Conservation (phyloP, 148 eudicot species). For the Nepenthes mirabilis region DNA sequence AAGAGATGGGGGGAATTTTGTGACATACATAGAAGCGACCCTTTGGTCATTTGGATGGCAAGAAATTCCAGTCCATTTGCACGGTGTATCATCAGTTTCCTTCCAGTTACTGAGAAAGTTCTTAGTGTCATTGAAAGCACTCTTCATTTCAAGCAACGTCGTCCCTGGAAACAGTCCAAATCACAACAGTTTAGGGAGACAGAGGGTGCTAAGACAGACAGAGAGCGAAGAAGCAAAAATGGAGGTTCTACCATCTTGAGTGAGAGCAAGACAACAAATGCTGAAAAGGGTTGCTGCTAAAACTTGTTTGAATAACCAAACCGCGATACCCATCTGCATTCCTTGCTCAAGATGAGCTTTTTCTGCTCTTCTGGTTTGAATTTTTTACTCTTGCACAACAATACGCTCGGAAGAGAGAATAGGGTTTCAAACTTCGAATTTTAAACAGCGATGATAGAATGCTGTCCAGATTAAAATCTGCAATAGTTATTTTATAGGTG, state of each 20-base stretch:
- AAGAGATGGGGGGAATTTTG: neutral
- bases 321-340: slow-evolving; percentile 30
- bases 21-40: slow-evolving; percentile 60
- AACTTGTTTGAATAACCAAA: slow-evolving; percentile 24
- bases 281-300: slow-evolving; percentile 39
- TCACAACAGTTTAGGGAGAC: neutral
- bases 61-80: slow-evolving; percentile 83
- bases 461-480: too few relatives aligned
- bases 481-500: too few relatives aligned
- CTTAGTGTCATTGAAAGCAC: slow-evolving; percentile 57
- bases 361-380: too few relatives aligned
- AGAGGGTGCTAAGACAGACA: neutral
- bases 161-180: slow-evolving; percentile 27
- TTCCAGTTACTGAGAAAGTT: slow-evolving; percentile 64
- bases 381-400: too few relatives aligned
- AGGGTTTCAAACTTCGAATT: too few relatives aligned
- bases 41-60: slow-evolving; percentile 52
- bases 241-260: slow-evolving; percentile 52
- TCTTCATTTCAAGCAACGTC: slow-evolving; percentile 68
- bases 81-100: slow-evolving; percentile 68
- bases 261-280: slow-evolving; percentile 42
- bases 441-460: too few relatives aligned
- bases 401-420: too few relatives aligned
- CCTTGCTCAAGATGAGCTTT: slow-evolving; percentile 22
- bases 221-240: neutral